Evolutionary conservation across 768 basidiomycete genomes (phyloP), one percentile per base, ranked within the genome.

Genomic region (Crassisporium funariophilum): DNA sequence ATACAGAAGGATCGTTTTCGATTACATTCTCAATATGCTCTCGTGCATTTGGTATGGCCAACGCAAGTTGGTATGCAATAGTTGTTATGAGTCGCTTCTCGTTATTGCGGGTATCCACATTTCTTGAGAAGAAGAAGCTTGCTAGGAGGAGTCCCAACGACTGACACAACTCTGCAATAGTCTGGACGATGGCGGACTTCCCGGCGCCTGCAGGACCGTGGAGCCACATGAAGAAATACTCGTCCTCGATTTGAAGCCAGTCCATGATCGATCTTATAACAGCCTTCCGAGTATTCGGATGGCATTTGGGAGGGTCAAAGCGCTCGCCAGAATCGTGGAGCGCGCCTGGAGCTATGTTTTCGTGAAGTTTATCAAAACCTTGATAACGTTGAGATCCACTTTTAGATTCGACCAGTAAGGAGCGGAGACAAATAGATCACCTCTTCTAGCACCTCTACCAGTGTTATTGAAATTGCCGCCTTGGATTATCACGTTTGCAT

Each of bases 31-130:
- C 23, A 12, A 41, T 23, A 19, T 20, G 40, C 13, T 17, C 17
- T 13, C n/a, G n/a, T 23, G 17, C 13, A 41, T 17, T 13, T 24
- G 17, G 13, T 12, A 24, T 17, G 13, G 23, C 9, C 13, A 41
- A 23, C 11, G 17, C 40, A 12, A 41, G 12, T 24, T 41, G 40
- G 25, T 41, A 41, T n/a, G 40, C 40, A 17, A 41, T 17, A 8
- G 40, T 41, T 24, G 40, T 3, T 20, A 41, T 23, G 6, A 41
- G 23, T n/a, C 25, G 19, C 9, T 41, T 9, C 23, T 24, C n/a
- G 40, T 33, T 33, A 16, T 33, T 33, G 12, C 31, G 12, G 12
- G 31, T 33, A 12, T 12, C 31, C 12, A 16, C 12, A 33, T 33
- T 33, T 16, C 31, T 33, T 16, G 31, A 33, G 31, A 33, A 33